phyloP scores from a whole-genome alignment of 2,329 filamentous ascomycete species.

The Talaromyces sp. region DNA sequence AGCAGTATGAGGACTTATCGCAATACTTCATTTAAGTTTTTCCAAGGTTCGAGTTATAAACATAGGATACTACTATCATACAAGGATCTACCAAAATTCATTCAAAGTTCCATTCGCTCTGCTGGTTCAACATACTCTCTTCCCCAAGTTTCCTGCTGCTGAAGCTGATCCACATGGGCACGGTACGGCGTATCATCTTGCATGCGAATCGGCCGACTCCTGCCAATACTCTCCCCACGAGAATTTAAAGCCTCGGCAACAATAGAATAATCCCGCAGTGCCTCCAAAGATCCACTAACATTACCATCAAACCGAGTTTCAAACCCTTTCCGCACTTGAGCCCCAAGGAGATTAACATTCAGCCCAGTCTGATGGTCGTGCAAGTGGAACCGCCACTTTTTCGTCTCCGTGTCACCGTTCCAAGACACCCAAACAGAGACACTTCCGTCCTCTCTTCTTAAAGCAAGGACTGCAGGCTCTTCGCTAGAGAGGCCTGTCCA shows the following conservation, averaged over 20 bases:
- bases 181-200: background rate
- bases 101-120: background rate
- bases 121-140: background rate
- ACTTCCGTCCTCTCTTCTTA: background rate
- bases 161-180: background rate
- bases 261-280: background rate
- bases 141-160: background rate
- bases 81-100: background rate
- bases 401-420: conserved; percentile 12
- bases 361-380: background rate
- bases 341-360: background rate
- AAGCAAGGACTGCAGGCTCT: conserved; percentile 5
- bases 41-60: too few species aligned
- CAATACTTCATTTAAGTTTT: too few species aligned
- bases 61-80: too few species aligned
- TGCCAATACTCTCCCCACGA: background rate
- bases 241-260: conserved; percentile 3
- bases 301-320: conserved; percentile 3
- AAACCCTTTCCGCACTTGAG: background rate
- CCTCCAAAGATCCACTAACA: background rate
- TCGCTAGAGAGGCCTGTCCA: conserved; percentile 5
- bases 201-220: background rate
- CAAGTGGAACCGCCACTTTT: conserved; percentile 4
- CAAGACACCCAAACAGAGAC: conserved; percentile 1
- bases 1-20: too few species aligned